Percentiles rank a stretch among this genome's conserved stretches.
Conservation (phyloP, 1,139 yeast genomes). For the Suhomyces bolitotheri region DNA sequence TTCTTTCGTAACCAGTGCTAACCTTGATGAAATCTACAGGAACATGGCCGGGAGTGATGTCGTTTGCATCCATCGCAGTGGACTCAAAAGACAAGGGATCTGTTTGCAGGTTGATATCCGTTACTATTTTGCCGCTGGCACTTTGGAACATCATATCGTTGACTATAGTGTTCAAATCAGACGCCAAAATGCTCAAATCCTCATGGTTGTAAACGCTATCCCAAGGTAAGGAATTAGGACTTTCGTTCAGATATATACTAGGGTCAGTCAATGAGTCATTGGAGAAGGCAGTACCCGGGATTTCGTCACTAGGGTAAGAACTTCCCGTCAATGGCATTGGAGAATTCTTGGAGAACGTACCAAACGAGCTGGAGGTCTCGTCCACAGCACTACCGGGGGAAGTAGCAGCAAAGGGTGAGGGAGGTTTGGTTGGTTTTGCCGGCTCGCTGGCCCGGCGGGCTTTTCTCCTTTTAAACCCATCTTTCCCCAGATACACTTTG, state of each 20-base stretch:
- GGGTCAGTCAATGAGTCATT: slow-evolving; percentile 1
- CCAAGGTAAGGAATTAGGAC: slow-evolving; percentile 9
- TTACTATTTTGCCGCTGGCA: slow-evolving; percentile 19
- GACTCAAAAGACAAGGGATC: background rate
- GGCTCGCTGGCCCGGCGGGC: background rate
- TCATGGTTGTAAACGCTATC: slow-evolving; percentile 27
- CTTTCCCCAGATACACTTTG: slow-evolving; percentile 14
- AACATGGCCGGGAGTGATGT: slow-evolving; percentile 29
- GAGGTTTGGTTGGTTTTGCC: background rate
- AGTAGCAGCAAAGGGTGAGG: background rate
- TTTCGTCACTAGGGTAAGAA: slow-evolving; percentile 1
- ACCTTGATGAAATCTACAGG: slow-evolving; percentile 40
- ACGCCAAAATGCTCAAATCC: slow-evolving; percentile 41
- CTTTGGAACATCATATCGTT: slow-evolving; percentile 40
- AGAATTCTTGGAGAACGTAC: slow-evolving; percentile 3
- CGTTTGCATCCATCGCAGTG: background rate
- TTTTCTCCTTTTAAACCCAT: slow-evolving; percentile 8
- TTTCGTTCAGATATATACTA: slow-evolving; percentile 4
- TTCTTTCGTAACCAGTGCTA: slow-evolving; percentile 40
- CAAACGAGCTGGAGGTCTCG: slow-evolving; percentile 6
- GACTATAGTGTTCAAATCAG: slow-evolving; percentile 46
- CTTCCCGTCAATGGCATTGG: slow-evolving; percentile 2
- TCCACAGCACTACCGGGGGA: slow-evolving; percentile 3
- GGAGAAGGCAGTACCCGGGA: slow-evolving; percentile 1
- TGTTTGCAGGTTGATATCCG: background rate